Evolutionary conservation across 805 yeast genomes (phyloP), one percentile per base, ranked within the genome.

Genomic region (Yarrowia hollandica): DNA sequence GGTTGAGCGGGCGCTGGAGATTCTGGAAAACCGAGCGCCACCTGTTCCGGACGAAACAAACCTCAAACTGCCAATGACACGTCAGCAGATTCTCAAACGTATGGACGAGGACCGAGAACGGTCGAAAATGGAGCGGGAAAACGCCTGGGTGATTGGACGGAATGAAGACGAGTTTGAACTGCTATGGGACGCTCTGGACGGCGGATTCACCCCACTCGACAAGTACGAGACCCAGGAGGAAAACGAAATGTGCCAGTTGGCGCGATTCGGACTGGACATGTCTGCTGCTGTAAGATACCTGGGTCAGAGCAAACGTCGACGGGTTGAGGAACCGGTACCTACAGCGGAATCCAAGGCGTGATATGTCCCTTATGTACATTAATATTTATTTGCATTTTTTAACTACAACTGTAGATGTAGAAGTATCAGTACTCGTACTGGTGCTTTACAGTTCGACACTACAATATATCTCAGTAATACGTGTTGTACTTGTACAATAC

Each of bases 71-170:
- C 42, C 58, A 18, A 56, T 64, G 23, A 65, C 77, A 1, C 68
- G 68, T 30, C 78, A 82, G 46, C 89, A 85, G 64, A 82, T 88
- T 15, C 69, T 90, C 15, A 78, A 82, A 33, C 75, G 98, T 61
- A 90, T 92, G 85, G 97, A 92, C 69, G 91, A 86, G 62, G 98
- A 92, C 69, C 76, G 99, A 64, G 99, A 92, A 69, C 76, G 96
- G 38, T 42, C 89, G 67, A 92, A 92, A 69, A 79, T 88, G 63
- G 80, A 86, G 12, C 90, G 91, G 65, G 97, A 92, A 66, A 81
- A 79, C 10, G 75, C 83, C 19, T 90, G 97, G 96, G 79, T 84
- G 9, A 82, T 86, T 0, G 66, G 63, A 25, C 55, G 64, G 19
- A 38, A 41, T 19, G 77, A 76, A 28, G 71, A 88, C 63, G 80